phyloP scores from a whole-genome alignment of 441 rosid species.

The Gossypium lobatum region DNA sequence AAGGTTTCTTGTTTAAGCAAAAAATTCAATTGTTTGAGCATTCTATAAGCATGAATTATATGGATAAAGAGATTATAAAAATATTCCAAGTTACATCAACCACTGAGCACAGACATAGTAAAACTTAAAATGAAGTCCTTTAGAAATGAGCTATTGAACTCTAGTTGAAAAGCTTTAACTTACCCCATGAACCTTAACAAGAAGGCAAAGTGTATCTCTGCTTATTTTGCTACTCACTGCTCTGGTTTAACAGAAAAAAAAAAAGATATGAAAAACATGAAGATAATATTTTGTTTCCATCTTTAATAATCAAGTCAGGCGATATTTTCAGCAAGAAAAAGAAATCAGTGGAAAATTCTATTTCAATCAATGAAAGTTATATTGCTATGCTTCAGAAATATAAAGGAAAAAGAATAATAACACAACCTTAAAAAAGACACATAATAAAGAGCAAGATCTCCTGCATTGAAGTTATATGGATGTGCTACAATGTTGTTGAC shows the following conservation, averaged over 20 bases:
- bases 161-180: slow-evolving; percentile 34
- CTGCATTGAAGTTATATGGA: slow-evolving; percentile 42
- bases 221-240: slow-evolving; percentile 68
- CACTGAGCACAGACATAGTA: background rate
- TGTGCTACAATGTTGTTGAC: slow-evolving; percentile 57
- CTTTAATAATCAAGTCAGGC: slow-evolving; percentile 4
- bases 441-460: slow-evolving; percentile 58
- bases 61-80: background rate
- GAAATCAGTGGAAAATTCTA: background rate
- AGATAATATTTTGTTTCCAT: background rate
- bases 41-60: background rate
- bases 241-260: slow-evolving; percentile 31
- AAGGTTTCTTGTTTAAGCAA: slow-evolving; percentile 6
- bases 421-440: slow-evolving; percentile 56
- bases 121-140: background rate
- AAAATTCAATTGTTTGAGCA: background rate
- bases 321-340: background rate
- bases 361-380: background rate
- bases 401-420: slow-evolving; percentile 9
- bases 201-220: slow-evolving; percentile 66
- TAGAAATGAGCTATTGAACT: background rate
- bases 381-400: background rate
- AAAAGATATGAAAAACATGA: slow-evolving; percentile 10
- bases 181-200: slow-evolving; percentile 56
- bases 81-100: background rate